Percentiles rank a stretch among this genome's conserved stretches.
phyloP scores from a whole-genome alignment of 1,139 yeast species.

The Kodamaea sp. region DNA sequence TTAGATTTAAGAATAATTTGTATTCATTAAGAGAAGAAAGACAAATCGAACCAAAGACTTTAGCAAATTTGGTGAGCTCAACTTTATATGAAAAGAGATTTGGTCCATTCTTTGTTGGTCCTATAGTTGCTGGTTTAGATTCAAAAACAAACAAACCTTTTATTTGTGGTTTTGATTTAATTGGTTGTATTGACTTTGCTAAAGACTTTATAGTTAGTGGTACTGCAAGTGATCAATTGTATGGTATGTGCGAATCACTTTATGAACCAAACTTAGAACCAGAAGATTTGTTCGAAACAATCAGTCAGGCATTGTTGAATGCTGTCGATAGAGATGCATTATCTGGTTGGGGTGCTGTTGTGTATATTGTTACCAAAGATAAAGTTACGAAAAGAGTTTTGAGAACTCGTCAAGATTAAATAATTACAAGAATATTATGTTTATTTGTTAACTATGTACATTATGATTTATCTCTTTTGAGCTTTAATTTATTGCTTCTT shows the following conservation, averaged over 20 bases:
- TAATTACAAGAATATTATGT: conserved; percentile 18
- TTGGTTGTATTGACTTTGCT: conserved; percentile 95
- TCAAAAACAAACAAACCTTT: conserved; percentile 80
- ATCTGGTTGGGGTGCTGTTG: conserved; percentile 98
- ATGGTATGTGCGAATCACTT: conserved; percentile 98
- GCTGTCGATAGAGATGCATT: conserved; percentile 98
- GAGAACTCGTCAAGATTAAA: conserved; percentile 86
- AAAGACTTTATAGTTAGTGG: conserved; percentile 97
- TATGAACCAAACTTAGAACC: conserved; percentile 93
- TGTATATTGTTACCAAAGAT: conserved; percentile 88
- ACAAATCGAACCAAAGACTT: conserved; percentile 85
- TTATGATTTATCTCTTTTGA: not conserved
- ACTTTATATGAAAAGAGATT: conserved; percentile 88
- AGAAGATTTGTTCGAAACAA: conserved; percentile 93
- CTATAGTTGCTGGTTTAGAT: conserved; percentile 92
- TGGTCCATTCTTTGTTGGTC: conserved; percentile 97
- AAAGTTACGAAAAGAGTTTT: conserved; percentile 82
- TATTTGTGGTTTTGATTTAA: conserved; percentile 91
- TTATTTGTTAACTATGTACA: not conserved
- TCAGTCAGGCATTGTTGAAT: conserved; percentile 87
- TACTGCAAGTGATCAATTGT: conserved; percentile 91
- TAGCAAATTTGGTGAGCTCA: conserved; percentile 88
- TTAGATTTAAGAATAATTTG: conserved; percentile 80
- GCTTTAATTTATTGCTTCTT: conserved; percentile 9
- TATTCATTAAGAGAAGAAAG: conserved; percentile 92